Evolutionary conservation across 2,329 filamentous ascomycete genomes (phyloP).

Genomic region (Sporothrix variecibatus): DNA sequence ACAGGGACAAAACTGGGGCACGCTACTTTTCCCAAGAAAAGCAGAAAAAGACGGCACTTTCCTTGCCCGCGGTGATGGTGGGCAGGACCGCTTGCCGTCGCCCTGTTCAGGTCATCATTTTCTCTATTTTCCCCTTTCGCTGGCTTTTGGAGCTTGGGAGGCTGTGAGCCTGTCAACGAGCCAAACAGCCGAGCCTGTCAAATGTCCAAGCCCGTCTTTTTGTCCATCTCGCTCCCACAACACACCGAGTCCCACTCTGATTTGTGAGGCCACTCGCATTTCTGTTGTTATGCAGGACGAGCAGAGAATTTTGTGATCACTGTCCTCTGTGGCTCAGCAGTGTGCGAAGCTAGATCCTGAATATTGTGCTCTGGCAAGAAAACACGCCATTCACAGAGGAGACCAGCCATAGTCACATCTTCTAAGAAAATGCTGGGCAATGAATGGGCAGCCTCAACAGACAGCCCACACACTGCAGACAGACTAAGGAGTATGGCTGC

Average conservation of each 20-base stretch:
- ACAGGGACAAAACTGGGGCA: background rate
- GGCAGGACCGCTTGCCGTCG: conserved; percentile 33
- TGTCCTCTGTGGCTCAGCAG: conserved; percentile 2
- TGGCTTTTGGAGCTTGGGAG: background rate
- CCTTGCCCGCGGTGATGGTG: conserved; percentile 28
- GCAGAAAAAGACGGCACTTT: conserved; percentile 1
- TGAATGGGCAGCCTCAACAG: background rate
- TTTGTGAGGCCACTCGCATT: background rate
- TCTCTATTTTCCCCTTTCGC: background rate
- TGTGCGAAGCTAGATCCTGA: background rate
- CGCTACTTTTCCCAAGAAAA: background rate
- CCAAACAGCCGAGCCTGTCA: background rate
- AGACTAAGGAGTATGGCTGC: background rate
- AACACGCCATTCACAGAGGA: background rate
- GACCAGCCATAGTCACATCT: background rate
- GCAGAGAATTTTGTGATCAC: background rate
- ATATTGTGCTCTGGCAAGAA: background rate
- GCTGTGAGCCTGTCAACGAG: background rate
- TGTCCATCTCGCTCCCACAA: background rate
- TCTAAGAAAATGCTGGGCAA: background rate
- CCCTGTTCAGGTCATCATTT: conserved; percentile 26
- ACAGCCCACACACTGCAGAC: background rate
- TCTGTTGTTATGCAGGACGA: background rate
- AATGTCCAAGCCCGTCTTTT: too few relatives aligned
- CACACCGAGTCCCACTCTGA: background rate